Evolutionary conservation across 768 basidiomycete genomes (phyloP).

Genomic region (Macrolepiota fuliginosa): DNA sequence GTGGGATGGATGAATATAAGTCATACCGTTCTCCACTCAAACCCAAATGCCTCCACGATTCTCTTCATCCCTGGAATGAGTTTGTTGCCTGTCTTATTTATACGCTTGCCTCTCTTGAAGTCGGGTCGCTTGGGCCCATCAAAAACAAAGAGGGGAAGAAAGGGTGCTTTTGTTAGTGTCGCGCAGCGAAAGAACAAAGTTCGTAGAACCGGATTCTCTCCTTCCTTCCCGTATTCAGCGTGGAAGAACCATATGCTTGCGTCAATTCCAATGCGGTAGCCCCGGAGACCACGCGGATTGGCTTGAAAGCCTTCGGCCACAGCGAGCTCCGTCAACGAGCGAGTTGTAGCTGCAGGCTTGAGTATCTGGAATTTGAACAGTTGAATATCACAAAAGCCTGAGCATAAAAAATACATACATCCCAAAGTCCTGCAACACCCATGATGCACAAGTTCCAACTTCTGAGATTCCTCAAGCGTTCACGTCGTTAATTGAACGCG

Average conservation of each 20-base stretch:
- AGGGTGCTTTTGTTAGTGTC: constrained; percentile 70
- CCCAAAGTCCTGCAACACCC: constrained; percentile 52
- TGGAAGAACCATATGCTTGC: constrained; percentile 87
- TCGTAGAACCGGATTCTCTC: constrained; percentile 84
- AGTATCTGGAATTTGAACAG: constrained; percentile 46
- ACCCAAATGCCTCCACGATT: constrained; percentile 77
- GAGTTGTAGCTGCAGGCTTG: constrained; percentile 64
- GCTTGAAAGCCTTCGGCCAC: constrained; percentile 72
- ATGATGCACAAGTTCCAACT: constrained; percentile 20
- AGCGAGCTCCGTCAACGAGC: constrained; percentile 76
- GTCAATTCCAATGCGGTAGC: constrained; percentile 84
- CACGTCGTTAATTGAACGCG: constrained; percentile 6
- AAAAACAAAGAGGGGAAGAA: constrained; percentile 89
- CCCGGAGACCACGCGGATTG: constrained; percentile 62
- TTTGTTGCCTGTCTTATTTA: constrained; percentile 59
- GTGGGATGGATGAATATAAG: neutral
- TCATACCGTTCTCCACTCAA: constrained; percentile 68
- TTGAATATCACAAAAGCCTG: neutral
- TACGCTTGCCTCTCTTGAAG: constrained; percentile 74
- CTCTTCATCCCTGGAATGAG: constrained; percentile 75
- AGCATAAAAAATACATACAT: constrained; percentile 29
- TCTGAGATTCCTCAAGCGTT: too few species aligned
- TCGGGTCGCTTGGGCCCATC: constrained; percentile 85
- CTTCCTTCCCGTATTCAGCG: constrained; percentile 69
- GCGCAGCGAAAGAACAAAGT: constrained; percentile 85